Evolutionary conservation across 2,329 filamentous ascomycete species (phyloP).

Genomic region (Aspergillus nomiae): DNA sequence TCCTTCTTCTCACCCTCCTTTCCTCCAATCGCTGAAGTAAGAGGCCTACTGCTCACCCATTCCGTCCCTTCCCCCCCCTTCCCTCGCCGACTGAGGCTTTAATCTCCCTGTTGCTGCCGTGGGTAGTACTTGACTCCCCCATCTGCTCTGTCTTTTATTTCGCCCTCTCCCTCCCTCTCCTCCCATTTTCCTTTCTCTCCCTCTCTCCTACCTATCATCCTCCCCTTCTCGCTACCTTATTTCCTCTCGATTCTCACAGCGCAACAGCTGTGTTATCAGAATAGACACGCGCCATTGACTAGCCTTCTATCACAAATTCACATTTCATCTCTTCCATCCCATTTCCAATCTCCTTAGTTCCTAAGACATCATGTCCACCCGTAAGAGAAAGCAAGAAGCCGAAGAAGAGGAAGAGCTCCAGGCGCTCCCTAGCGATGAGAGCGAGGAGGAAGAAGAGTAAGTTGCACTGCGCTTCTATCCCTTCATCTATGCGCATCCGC

Average conservation of each 20-base stretch:
- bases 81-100: constrained; percentile 20
- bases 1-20: constrained; percentile 33
- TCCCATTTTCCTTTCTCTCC: constrained; percentile 38
- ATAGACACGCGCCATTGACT: constrained; percentile 14
- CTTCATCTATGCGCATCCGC: not conserved
- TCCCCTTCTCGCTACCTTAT: constrained; percentile 13
- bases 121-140: constrained; percentile 4
- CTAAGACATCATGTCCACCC: constrained; percentile 44
- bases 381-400: constrained; percentile 53
- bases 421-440: constrained; percentile 52
- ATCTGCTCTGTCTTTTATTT: constrained; percentile 28
- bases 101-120: constrained; percentile 32
- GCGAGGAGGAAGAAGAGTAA: constrained; percentile 55
- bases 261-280: not conserved
- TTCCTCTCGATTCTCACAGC: constrained; percentile 8
- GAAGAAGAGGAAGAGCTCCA: constrained; percentile 52
- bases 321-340: constrained; percentile 9
- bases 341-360: constrained; percentile 9
- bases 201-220: constrained; percentile 39
- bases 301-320: constrained; percentile 4
- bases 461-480: constrained; percentile 15
- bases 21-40: constrained; percentile 14
- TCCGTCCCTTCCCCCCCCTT: constrained; percentile 44
- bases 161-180: constrained; percentile 16
- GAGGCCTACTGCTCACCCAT: constrained; percentile 41